Percentiles rank a stretch among this genome's conserved stretches.
Evolutionary conservation across 2,329 filamentous ascomycete genomes (phyloP).

Genomic region (Fusarium piperis): DNA sequence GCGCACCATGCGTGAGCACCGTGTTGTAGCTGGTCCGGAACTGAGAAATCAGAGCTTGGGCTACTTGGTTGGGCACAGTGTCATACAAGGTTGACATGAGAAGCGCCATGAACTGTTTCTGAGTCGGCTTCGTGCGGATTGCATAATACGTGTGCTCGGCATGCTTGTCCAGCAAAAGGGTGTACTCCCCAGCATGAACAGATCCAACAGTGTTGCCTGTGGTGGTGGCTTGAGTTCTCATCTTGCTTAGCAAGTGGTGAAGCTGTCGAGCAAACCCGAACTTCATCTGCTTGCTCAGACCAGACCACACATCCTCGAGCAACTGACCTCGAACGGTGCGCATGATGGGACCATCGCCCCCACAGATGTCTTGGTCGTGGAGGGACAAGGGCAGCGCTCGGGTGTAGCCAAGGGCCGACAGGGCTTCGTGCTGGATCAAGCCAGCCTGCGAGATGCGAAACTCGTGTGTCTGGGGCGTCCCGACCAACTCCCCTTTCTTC

Average conservation of each 20-base stretch:
- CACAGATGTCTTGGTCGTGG: conserved; percentile 3
- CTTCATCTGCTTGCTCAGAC: conserved; percentile 35
- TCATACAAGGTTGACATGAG: conserved; percentile 40
- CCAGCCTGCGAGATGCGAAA: conserved; percentile 35
- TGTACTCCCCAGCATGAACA: conserved; percentile 37
- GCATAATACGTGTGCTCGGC: conserved; percentile 43
- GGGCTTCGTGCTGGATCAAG: conserved; percentile 26
- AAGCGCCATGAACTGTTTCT: conserved; percentile 39
- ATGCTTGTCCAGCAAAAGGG: conserved; percentile 43
- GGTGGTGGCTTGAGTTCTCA: conserved; percentile 24
- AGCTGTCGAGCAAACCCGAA: conserved; percentile 39
- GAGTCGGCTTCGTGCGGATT: conserved; percentile 27
- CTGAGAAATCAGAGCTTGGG: conserved; percentile 30
- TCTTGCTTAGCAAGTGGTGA: conserved; percentile 37
- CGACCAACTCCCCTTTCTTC: not conserved
- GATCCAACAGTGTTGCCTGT: conserved; percentile 9
- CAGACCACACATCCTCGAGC: conserved; percentile 44
- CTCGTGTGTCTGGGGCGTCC: conserved; percentile 8
- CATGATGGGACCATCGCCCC: conserved; percentile 7
- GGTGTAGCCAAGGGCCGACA: conserved; percentile 19
- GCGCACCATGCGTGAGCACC: conserved; percentile 39
- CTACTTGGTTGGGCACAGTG: conserved; percentile 37
- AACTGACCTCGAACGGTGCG: conserved; percentile 36
- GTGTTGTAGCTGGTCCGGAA: conserved; percentile 24
- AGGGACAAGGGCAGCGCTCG: conserved; percentile 22